A percentile compares a stretch with the other conserved stretches of the same genome.
Evolutionary conservation across 2,329 filamentous ascomycete genomes (phyloP).

Genomic region (Didymella pomorum): DNA sequence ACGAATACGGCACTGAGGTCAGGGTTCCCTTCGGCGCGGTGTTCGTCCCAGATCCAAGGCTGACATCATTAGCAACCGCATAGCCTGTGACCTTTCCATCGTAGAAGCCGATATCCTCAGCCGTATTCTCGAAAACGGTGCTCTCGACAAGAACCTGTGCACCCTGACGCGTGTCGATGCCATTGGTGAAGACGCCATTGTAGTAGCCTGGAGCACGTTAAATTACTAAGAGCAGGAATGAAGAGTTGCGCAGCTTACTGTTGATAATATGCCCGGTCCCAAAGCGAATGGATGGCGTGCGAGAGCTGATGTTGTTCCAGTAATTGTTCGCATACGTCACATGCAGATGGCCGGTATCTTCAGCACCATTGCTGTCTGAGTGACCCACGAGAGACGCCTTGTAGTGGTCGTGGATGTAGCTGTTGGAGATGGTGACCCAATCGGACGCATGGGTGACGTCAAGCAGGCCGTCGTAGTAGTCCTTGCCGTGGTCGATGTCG

Average conservation of each 20-base stretch:
- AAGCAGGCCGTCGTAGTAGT: constrained; percentile 73
- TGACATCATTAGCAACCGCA: constrained; percentile 4
- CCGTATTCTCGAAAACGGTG: constrained; percentile 45
- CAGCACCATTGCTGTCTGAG: constrained; percentile 64
- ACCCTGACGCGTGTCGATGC: constrained; percentile 53
- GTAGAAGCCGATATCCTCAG: constrained; percentile 6
- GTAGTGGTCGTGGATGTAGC: constrained; percentile 66
- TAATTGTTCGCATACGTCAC: constrained; percentile 74
- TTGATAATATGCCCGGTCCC: constrained; percentile 70
- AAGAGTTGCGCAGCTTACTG: constrained; percentile 30
- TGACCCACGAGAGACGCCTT: constrained; percentile 67
- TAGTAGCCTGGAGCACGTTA: constrained; percentile 35
- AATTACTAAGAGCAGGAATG: background rate
- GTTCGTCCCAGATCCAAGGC: constrained; percentile 7
- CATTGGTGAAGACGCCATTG: constrained; percentile 48
- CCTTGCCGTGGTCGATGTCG: constrained; percentile 67
- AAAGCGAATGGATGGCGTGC: constrained; percentile 69
- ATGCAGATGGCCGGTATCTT: constrained; percentile 68
- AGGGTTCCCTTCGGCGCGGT: constrained; percentile 8
- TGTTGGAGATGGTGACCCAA: constrained; percentile 65
- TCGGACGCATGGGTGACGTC: constrained; percentile 71
- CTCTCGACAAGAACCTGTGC: constrained; percentile 55
- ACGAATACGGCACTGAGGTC: constrained; percentile 9
- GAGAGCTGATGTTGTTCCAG: constrained; percentile 70
- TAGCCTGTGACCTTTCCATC: constrained; percentile 8